Evolutionary conservation across 108 stramenopile species (phyloP).

Genomic region (Stephanodiscus triporus): DNA sequence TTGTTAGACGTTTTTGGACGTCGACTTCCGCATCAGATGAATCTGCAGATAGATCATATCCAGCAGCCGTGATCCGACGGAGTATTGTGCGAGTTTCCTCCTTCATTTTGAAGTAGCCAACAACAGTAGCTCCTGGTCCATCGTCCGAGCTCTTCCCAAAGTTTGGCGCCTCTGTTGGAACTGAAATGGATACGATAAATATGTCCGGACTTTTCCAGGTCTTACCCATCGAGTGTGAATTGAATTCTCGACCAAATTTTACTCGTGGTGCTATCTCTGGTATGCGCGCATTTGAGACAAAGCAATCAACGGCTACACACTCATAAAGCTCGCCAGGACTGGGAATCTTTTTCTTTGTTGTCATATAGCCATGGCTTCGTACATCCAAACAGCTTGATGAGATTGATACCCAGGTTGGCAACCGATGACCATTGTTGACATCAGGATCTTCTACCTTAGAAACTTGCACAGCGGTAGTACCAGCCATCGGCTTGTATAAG

Average conservation of each 20-base stretch:
- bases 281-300: constrained; percentile 61
- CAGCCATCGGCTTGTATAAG: constrained; percentile 57
- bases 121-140: constrained; percentile 76
- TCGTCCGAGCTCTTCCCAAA: constrained; percentile 55
- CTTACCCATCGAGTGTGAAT: constrained; percentile 38
- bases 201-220: constrained; percentile 83
- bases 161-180: constrained; percentile 85
- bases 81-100: constrained; percentile 78
- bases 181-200: constrained; percentile 66
- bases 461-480: constrained; percentile 65
- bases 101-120: constrained; percentile 76
- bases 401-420: constrained; percentile 63
- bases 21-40: constrained; percentile 49
- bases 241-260: constrained; percentile 52
- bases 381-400: constrained; percentile 54
- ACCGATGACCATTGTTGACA: constrained; percentile 55
- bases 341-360: constrained; percentile 76
- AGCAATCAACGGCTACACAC: constrained; percentile 69
- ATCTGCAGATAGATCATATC: constrained; percentile 60
- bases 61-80: constrained; percentile 73
- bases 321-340: constrained; percentile 78
- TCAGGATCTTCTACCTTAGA: constrained; percentile 59
- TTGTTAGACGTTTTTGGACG: constrained; percentile 62
- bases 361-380: constrained; percentile 71
- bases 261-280: constrained; percentile 74